Evolutionary conservation across 2,329 filamentous ascomycete species (phyloP).

Genomic region (Aspergillus arachidicola): DNA sequence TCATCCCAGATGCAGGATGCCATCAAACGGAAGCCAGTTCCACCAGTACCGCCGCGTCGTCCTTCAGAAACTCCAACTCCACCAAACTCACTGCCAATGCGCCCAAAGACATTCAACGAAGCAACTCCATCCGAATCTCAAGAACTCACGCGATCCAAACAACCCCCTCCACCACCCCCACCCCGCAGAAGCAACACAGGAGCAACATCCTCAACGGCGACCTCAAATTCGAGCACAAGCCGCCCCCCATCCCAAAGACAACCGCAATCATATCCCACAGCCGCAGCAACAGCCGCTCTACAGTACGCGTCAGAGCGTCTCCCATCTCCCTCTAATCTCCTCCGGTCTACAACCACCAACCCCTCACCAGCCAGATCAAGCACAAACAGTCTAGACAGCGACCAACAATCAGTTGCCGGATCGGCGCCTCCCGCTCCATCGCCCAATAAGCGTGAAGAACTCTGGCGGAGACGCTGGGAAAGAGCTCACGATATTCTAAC

Average conservation of each 20-base stretch:
- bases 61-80: slow-evolving; percentile 18
- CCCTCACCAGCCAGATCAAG: slow-evolving; percentile 22
- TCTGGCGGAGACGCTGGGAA: slow-evolving; percentile 53
- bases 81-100: slow-evolving; percentile 29
- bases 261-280: slow-evolving; percentile 26
- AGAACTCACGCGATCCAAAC: slow-evolving; percentile 25
- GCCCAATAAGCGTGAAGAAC: slow-evolving; percentile 51
- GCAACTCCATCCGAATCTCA: slow-evolving; percentile 6
- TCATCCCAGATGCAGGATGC: slow-evolving; percentile 19
- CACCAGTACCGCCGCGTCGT: slow-evolving; percentile 43
- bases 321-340: slow-evolving; percentile 19
- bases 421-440: slow-evolving; percentile 28
- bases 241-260: slow-evolving; percentile 23
- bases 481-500: slow-evolving; percentile 47
- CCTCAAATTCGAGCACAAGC: slow-evolving; percentile 16
- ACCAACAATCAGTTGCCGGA: slow-evolving; percentile 16
- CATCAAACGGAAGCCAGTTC: slow-evolving; percentile 37
- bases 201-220: slow-evolving; percentile 22
- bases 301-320: slow-evolving; percentile 36
- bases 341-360: slow-evolving; percentile 28
- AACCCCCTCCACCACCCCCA: slow-evolving; percentile 33
- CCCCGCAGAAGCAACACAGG: slow-evolving; percentile 35
- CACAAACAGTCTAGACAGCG: slow-evolving; percentile 19
- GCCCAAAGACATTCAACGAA: slow-evolving; percentile 20
- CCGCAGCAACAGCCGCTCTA: slow-evolving; percentile 24